Conservation (phyloP, 805 yeast genomes). For the Isabelozyma heimii region DNA sequence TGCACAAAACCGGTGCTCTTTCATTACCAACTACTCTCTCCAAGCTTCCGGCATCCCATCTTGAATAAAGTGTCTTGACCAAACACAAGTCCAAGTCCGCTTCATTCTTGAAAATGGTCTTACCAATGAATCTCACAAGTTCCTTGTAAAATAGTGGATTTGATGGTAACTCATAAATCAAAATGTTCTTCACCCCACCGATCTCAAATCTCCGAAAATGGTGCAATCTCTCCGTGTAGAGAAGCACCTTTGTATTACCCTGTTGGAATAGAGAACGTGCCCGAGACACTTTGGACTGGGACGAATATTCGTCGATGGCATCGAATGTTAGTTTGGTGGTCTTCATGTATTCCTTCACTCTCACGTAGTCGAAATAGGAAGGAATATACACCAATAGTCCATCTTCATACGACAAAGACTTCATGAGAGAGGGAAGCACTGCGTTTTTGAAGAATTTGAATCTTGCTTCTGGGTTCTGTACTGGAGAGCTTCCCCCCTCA, state of each 20-base stretch:
- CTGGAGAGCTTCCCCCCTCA: slow-evolving; percentile 46
- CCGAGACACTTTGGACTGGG: slow-evolving; percentile 66
- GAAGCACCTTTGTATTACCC: slow-evolving; percentile 59
- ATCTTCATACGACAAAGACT: slow-evolving; percentile 58
- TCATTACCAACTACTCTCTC: slow-evolving; percentile 83
- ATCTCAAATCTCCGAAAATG: slow-evolving; percentile 85
- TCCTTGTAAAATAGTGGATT: slow-evolving; percentile 85
- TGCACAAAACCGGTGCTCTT: slow-evolving; percentile 65
- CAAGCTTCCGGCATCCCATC: slow-evolving; percentile 74
- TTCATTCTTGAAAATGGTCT: slow-evolving; percentile 54
- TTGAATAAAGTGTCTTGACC: slow-evolving; percentile 63
- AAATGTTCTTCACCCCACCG: slow-evolving; percentile 76
- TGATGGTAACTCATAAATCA: slow-evolving; percentile 81
- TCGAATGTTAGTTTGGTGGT: slow-evolving; percentile 65
- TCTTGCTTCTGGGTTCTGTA: slow-evolving; percentile 76
- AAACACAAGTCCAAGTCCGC: slow-evolving; percentile 44
- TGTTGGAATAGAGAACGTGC: slow-evolving; percentile 68
- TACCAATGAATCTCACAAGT: slow-evolving; percentile 65
- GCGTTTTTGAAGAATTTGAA: slow-evolving; percentile 77
- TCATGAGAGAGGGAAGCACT: slow-evolving; percentile 66
- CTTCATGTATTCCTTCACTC: slow-evolving; percentile 70
- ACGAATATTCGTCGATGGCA: slow-evolving; percentile 79
- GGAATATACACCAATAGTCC: slow-evolving; percentile 85
- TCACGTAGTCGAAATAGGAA: slow-evolving; percentile 78
- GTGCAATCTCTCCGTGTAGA: slow-evolving; percentile 94